Evolutionary conservation across 2,329 filamentous ascomycete species (phyloP).

Genomic region (Trichoderma harzianum): DNA sequence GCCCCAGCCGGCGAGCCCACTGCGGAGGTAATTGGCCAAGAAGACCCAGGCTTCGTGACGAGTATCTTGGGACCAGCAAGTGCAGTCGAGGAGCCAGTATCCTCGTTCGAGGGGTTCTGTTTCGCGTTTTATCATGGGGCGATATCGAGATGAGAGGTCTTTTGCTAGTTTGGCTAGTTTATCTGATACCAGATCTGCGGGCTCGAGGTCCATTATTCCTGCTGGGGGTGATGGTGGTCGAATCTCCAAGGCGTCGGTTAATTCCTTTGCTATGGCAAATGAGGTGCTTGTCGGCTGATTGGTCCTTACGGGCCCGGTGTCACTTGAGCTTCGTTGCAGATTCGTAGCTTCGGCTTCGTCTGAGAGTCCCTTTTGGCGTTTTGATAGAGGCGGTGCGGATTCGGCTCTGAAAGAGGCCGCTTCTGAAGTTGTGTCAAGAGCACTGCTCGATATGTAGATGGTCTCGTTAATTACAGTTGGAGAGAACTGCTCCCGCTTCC

Average conservation of each 20-base stretch:
- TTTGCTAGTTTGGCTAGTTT: constrained; percentile 51
- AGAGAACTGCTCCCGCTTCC: constrained; percentile 2
- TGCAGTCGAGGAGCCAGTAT: constrained; percentile 67
- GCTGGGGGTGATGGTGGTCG: constrained; percentile 52
- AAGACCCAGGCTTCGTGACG: constrained; percentile 59
- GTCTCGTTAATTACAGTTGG: constrained; percentile 27
- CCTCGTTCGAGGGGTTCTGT: constrained; percentile 65
- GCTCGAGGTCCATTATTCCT: constrained; percentile 43
- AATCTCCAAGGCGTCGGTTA: constrained; percentile 45
- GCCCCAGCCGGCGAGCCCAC: constrained; percentile 64
- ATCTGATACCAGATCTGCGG: constrained; percentile 53
- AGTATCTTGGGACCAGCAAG: constrained; percentile 47
- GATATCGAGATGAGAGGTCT: constrained; percentile 51
- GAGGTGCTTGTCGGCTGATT: not conserved
- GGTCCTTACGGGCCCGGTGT: constrained; percentile 24
- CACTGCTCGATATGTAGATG: constrained; percentile 32
- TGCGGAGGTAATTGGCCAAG: constrained; percentile 56
- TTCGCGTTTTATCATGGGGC: constrained; percentile 37
- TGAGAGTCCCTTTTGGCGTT: constrained; percentile 25
- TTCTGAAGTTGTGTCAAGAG: constrained; percentile 20
- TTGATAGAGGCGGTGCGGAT: constrained; percentile 32
- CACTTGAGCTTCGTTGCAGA: constrained; percentile 31
- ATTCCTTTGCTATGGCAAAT: constrained; percentile 19
- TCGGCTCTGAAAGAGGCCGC: constrained; percentile 26
- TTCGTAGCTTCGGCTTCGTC: constrained; percentile 17